Evolutionary conservation across 768 basidiomycete genomes (phyloP).

Genomic region (Kwoniella botswanensis): DNA sequence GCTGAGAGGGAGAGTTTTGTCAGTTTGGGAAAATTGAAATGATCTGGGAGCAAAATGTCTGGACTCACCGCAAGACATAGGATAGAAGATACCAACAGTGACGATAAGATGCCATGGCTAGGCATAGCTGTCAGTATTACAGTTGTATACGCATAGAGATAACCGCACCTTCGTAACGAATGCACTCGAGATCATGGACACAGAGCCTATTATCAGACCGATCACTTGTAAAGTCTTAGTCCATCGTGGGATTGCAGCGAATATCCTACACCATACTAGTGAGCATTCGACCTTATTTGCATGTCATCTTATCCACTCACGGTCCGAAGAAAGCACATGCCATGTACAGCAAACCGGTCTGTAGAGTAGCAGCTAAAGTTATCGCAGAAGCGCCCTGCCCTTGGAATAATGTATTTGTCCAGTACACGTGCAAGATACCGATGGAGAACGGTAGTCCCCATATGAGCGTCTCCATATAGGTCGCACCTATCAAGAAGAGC

Average conservation of each 20-base stretch:
- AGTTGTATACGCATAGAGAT: too few relatives aligned
- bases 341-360: conserved; percentile 51
- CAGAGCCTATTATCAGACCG: conserved; percentile 32
- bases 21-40: background rate
- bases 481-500: conserved; percentile 47
- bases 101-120: conserved; percentile 55
- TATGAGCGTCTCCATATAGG: conserved; percentile 43
- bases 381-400: conserved; percentile 34
- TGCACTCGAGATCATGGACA: conserved; percentile 37
- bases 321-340: conserved; percentile 43
- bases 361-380: conserved; percentile 50
- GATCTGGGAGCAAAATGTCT: too few relatives aligned
- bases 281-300: background rate
- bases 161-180: conserved; percentile 44
- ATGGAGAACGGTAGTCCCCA: conserved; percentile 55
- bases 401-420: conserved; percentile 45
- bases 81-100: conserved; percentile 49
- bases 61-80: conserved; percentile 36
- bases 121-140: too few relatives aligned
- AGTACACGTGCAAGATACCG: conserved; percentile 52
- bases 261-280: conserved; percentile 16
- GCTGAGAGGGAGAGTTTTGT: conserved; percentile 10
- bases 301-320: conserved; percentile 29
- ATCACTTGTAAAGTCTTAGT: conserved; percentile 30
- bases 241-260: conserved; percentile 39